Evolutionary conservation across 2,329 filamentous ascomycete species (phyloP).

Genomic region (Drechslerella stenobrocha): DNA sequence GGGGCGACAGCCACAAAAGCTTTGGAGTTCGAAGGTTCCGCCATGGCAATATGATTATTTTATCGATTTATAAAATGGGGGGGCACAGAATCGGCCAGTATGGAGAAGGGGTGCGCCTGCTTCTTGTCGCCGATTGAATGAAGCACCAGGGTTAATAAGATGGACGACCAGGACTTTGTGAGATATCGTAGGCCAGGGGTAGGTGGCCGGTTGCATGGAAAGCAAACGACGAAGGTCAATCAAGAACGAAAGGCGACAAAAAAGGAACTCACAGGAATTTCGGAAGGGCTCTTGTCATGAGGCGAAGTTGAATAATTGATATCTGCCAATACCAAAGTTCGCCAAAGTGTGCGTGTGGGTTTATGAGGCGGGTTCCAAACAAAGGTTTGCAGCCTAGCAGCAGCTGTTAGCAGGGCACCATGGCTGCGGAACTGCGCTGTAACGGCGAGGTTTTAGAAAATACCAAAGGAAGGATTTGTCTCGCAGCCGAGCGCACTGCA

Average conservation of each 20-base stretch:
- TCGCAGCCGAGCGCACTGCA: neutral
- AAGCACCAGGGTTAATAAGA: conserved; percentile 39
- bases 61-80: conserved; percentile 47
- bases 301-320: conserved; percentile 27
- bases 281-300: conserved; percentile 23
- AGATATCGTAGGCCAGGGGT: conserved; percentile 22
- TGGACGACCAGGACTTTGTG: conserved; percentile 20
- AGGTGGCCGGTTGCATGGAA: conserved; percentile 10
- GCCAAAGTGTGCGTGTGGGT: conserved; percentile 21
- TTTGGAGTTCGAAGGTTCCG: conserved; percentile 41
- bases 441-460: conserved; percentile 11
- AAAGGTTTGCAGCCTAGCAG: conserved; percentile 36
- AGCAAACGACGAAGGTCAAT: conserved; percentile 9
- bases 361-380: conserved; percentile 37
- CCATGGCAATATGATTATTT: conserved; percentile 46
- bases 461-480: conserved; percentile 7
- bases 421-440: conserved; percentile 19
- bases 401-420: conserved; percentile 45
- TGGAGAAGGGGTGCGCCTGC: conserved; percentile 22
- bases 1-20: conserved; percentile 19
- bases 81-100: conserved; percentile 18
- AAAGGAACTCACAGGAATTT: conserved; percentile 18
- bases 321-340: conserved; percentile 37
- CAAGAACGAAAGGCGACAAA: conserved; percentile 11
- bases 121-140: conserved; percentile 48